Evolutionary conservation across 306 rosid species (phyloP).

Genomic region (Abrus pulchellus): DNA sequence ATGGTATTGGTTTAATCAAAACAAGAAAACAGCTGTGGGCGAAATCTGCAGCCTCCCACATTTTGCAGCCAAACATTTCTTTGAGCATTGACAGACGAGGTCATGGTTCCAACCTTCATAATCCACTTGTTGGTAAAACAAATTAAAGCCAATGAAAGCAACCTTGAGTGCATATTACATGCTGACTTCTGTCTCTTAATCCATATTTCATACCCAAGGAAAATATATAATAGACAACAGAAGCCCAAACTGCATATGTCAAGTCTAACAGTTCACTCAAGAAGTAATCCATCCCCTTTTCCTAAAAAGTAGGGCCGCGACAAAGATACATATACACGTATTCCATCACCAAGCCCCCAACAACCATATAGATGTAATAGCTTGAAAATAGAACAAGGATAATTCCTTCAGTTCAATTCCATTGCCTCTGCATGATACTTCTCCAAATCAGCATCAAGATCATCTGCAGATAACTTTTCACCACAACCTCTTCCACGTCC

Average conservation of each 20-base stretch:
- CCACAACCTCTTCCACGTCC: conserved; percentile 76
- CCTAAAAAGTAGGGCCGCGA: conserved; percentile 57
- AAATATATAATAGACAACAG: conserved; percentile 59
- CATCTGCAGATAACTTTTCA: conserved; percentile 90
- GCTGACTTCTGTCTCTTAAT: conserved; percentile 60
- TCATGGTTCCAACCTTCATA: conserved; percentile 58
- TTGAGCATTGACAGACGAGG: conserved; percentile 59
- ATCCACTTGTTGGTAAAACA: conserved; percentile 60
- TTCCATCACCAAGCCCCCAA: conserved; percentile 59
- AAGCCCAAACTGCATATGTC: conserved; percentile 67
- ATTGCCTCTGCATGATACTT: conserved; percentile 92
- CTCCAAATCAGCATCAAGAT: conserved; percentile 95
- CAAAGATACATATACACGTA: conserved; percentile 64
- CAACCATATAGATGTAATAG: conserved; percentile 62
- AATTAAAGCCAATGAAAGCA: conserved; percentile 58
- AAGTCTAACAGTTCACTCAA: conserved; percentile 63
- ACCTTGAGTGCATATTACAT: conserved; percentile 58
- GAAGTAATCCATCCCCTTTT: conserved; percentile 52
- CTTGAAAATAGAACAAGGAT: conserved; percentile 52
- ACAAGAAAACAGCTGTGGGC: conserved; percentile 59
- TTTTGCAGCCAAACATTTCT: conserved; percentile 65
- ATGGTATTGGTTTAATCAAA: conserved; percentile 50
- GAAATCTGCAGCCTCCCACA: conserved; percentile 70
- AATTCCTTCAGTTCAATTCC: conserved; percentile 66
- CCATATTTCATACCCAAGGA: conserved; percentile 68